phyloP scores from a whole-genome alignment of 768 basidiomycete species.

The Chlorophyllum brunneum region DNA sequence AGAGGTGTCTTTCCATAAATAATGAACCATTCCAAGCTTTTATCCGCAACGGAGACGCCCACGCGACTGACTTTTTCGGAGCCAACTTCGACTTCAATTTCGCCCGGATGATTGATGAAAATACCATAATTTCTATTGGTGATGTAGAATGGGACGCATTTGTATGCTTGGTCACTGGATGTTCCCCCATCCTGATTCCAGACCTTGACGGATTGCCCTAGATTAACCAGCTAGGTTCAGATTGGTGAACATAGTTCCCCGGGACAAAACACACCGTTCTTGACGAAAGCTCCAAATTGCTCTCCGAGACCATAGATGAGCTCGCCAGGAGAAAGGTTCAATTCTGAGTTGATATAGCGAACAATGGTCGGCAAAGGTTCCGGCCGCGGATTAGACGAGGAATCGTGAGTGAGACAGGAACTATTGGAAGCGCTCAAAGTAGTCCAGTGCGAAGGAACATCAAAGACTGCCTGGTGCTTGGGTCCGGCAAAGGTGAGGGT shows the following conservation, averaged over 20 bases:
- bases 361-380: slow-evolving; percentile 35
- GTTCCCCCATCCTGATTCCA: slow-evolving; percentile 82
- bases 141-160: slow-evolving; percentile 67
- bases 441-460: slow-evolving; percentile 56
- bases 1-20: slow-evolving; percentile 68
- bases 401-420: slow-evolving; percentile 53
- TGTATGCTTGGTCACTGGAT: slow-evolving; percentile 63
- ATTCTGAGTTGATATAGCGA: slow-evolving; percentile 52
- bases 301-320: slow-evolving; percentile 73
- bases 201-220: slow-evolving; percentile 54
- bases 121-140: slow-evolving; percentile 71
- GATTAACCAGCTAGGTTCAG: slow-evolving; percentile 1
- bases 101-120: slow-evolving; percentile 73
- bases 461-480: slow-evolving; percentile 52
- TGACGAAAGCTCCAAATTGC: slow-evolving; percentile 70
- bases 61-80: slow-evolving; percentile 64
- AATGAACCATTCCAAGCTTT: slow-evolving; percentile 63
- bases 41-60: slow-evolving; percentile 60
- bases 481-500: slow-evolving; percentile 46
- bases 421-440: slow-evolving; percentile 45
- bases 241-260: slow-evolving; percentile 11
- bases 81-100: slow-evolving; percentile 71
- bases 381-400: slow-evolving; percentile 55
- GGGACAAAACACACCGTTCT: slow-evolving; percentile 61
- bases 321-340: slow-evolving; percentile 67